Base-by-base conservation (phyloP, 2,329 filamentous ascomycete species). In the Juglanconis oblonga region DNA sequence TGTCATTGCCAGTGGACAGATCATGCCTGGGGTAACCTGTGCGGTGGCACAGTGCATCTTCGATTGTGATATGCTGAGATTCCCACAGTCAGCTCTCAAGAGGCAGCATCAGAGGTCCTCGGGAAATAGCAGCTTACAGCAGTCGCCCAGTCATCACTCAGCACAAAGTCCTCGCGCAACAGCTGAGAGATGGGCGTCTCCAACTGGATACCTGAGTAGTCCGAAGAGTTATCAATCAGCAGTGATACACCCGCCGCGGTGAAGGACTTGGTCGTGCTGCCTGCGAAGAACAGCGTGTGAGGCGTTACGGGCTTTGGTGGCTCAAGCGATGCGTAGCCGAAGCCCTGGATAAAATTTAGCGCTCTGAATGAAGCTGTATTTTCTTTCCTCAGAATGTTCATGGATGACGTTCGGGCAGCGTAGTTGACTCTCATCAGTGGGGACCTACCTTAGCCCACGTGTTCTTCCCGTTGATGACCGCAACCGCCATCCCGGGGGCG, bases 261-360 rank as follows among this genome's bases (percentile, higher is more conserved):
- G 51, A 83, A 77, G 2, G 81, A 79, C 67, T 87, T 87, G 24
- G 81, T 84, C 1, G 78, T 84, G 47, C 81, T 85, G 2, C 77
- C 85, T 2, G 74, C 76, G 60, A 81, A 82, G 71, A 81, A 86
- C 3, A 86, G 72, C 0, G 82, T 85, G 35, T 79, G 71, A 1
- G 77, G 67, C 0, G 74, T 80, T 8, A 77, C 76, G 0, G 72
- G 69, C 0, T 70, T 70, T 4, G 47, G 38, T 6, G 52, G 35
- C 13, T 49, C 47, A 11, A 75, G 68, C n/a, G 62, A 60, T 55
- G 73, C 66, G 65, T 76, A 62, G 62, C 79, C 69, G 63, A 76
- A 72, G 36, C 74, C 74, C 77, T 79, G 62, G 64, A 13, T 57
- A 71, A 61, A 42, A 61, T 40, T 62, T 24, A 65, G 42, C 11